These are phyloP conservation scores for Stephania japonica DNA, from an alignment of 164 flowering plant species.

Conservation along the genomic window DNA sequence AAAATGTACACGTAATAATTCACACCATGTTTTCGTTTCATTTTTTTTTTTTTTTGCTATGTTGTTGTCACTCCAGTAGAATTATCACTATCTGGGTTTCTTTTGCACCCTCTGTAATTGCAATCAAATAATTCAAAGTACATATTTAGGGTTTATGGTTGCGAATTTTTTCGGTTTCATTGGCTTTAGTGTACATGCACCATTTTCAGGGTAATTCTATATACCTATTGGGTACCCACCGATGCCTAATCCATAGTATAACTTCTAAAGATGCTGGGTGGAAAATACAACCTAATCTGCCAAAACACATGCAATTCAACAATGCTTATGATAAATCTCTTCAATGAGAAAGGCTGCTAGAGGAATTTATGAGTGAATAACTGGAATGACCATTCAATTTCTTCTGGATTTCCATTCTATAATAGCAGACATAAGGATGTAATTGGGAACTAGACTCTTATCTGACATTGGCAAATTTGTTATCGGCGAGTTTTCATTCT, in stretches of 20 bases:
- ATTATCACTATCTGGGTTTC: neutral
- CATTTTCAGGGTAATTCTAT: neutral
- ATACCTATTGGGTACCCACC: neutral
- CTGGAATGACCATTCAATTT: conserved; percentile 1
- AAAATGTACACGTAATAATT: neutral
- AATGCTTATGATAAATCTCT: neutral
- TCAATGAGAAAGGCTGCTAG: neutral
- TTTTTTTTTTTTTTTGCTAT: neutral
- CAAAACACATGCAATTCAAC: neutral
- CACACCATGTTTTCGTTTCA: neutral
- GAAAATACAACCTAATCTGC: neutral
- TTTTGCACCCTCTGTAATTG: neutral
- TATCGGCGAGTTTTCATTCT: conserved; percentile 62
- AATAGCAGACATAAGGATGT: conserved; percentile 63
- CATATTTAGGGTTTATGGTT: neutral
- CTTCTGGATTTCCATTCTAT: conserved; percentile 62
- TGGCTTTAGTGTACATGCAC: too few relatives aligned
- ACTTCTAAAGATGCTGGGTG: neutral
- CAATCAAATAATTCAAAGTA: neutral
- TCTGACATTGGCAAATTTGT: conserved; percentile 51
- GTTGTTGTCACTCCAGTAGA: neutral
- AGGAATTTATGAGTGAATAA: neutral
- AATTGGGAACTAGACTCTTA: conserved; percentile 58
- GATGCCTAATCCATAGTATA: neutral
- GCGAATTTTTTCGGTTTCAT: neutral